Evolutionary conservation across 169 alveolate genomes (phyloP), one percentile per base, ranked within the genome.

Genomic region (Miamiensis avidus): DNA sequence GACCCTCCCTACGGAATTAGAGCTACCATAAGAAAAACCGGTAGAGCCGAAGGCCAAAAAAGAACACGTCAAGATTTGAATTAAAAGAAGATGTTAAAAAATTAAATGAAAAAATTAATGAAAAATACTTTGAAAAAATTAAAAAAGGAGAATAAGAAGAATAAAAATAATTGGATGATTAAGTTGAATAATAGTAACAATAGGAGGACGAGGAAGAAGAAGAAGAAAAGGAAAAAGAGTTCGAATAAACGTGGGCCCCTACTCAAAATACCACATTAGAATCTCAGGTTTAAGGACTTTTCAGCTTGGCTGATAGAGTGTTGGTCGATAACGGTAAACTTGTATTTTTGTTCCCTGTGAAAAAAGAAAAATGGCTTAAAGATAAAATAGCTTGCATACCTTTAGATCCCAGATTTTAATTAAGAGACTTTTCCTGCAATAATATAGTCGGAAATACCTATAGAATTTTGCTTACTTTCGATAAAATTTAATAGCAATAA

Each of bases 1-100:
- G 99, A 98, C 87, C 99, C 99, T 29, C 99, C 99, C 29, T 98
- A 98, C 93, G 99, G 99, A 0, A 95, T 96, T 72, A 92, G 98
- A 83, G 99, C 99, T n/a, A 87, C 90, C 25, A 89, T 94, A 0
- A 90, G 95, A 86, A 92, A 95, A 65, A 87, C 95, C 25, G 94
- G 93, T 29, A 87, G 30, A 84, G 20, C 20, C 69, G 20, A 49
- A 49, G 85, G 65, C 30, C 73, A 11, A 81, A 28, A 29, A 88
- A 88, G 72, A 75, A 88, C 76, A 85, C 78, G 84, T 82, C 82
- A 81, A 73, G 69, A 84, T 81, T 89, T 88, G 76, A 82, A 81
- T 28, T 79, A 4, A 49, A 49, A 20, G 20, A 11, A 20, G 20
- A 11, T 49, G 20, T 11, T 49, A 49, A 49, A 20, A 81, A 83